Conservation (phyloP, 2,329 filamentous ascomycete species). For the Anthostomella pinea region DNA sequence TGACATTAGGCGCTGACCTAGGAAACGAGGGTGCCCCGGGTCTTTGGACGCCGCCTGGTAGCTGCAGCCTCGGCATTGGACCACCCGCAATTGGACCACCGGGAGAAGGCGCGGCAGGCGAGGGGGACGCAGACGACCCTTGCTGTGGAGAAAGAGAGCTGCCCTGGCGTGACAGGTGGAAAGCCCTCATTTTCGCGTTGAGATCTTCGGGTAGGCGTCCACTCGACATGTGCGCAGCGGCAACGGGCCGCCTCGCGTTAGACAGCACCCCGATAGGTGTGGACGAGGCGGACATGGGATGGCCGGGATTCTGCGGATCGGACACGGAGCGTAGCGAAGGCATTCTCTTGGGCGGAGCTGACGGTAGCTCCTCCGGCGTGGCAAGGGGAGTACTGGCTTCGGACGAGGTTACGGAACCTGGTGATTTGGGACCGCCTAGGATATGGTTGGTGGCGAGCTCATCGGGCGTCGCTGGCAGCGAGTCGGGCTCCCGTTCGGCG, state of each 20-base stretch:
- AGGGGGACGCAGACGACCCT: constrained; percentile 29
- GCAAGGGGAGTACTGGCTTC: constrained; percentile 49
- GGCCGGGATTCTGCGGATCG: constrained; percentile 48
- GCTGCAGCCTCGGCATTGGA: constrained; percentile 42
- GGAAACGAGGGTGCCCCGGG: constrained; percentile 48
- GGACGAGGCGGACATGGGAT: constrained; percentile 74
- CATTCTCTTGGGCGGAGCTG: constrained; percentile 47
- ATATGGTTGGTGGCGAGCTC: constrained; percentile 34
- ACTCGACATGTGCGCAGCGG: constrained; percentile 38
- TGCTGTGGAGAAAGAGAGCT: constrained; percentile 33
- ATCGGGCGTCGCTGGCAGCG: constrained; percentile 46
- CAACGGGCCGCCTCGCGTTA: constrained; percentile 54
- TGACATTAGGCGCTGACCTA: constrained; percentile 49
- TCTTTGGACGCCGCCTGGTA: constrained; percentile 40
- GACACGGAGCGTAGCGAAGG: constrained; percentile 60
- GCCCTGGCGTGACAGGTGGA: constrained; percentile 45
- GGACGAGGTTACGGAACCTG: constrained; percentile 45
- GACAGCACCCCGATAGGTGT: constrained; percentile 77
- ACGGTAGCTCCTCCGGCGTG: constrained; percentile 30
- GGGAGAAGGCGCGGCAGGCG: constrained; percentile 29
- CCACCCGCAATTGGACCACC: constrained; percentile 29
- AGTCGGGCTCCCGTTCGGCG: constrained; percentile 25
- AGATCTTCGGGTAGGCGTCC: constrained; percentile 42
- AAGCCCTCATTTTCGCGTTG: constrained; percentile 47
- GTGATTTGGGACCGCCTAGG: constrained; percentile 39